Conservation (phyloP, 805 yeast genomes). For the Candida multigemmis region DNA sequence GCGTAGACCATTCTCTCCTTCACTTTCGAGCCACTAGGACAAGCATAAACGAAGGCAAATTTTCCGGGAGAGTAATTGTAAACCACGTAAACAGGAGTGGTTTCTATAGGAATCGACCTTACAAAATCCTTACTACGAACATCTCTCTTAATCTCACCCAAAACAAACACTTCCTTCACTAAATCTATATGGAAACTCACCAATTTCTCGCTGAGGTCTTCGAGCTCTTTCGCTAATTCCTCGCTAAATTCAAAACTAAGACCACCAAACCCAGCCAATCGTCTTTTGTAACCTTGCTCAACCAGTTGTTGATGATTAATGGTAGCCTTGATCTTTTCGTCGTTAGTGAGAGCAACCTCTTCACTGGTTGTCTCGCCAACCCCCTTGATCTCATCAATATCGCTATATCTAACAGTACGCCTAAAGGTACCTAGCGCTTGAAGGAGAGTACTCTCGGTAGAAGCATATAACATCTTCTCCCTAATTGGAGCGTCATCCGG, state of each 20-base stretch:
- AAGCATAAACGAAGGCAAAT: conserved; percentile 64
- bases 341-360: conserved; percentile 45
- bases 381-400: conserved; percentile 38
- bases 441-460: conserved; percentile 70
- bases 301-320: conserved; percentile 5
- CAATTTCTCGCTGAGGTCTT: conserved; percentile 17
- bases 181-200: conserved; percentile 45
- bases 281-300: conserved; percentile 15
- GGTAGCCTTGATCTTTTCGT: conserved; percentile 13
- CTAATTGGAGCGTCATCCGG: conserved; percentile 82
- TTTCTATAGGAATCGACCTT: conserved; percentile 11
- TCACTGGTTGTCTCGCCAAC: no score
- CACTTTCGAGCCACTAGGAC: conserved; percentile 86
- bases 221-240: conserved; percentile 16
- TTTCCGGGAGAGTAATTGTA: conserved; percentile 31
- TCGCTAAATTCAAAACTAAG: conserved; percentile 13
- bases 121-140: conserved; percentile 13
- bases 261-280: conserved; percentile 27
- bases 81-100: conserved; percentile 42
- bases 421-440: conserved; percentile 73
- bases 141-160: conserved; percentile 10
- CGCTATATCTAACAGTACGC: no score
- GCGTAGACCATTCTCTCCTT: conserved; percentile 92
- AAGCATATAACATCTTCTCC: conserved; percentile 88
- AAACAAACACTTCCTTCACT: conserved; percentile 30